Base-by-base conservation (phyloP, 371 early-diverging fungal genomes). In the Mucor piriformis region DNA sequence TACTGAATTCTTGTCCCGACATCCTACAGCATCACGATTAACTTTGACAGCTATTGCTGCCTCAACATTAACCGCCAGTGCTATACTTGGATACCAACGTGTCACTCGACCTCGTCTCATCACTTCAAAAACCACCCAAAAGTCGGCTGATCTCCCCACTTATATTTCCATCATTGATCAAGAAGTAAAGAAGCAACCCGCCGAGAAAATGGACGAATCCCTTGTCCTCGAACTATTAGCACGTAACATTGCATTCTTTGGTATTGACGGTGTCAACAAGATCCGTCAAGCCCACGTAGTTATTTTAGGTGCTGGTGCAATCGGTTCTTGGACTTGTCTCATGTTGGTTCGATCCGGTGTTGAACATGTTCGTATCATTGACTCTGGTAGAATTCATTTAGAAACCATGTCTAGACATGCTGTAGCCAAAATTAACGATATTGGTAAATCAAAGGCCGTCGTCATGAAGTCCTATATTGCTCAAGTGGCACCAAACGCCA, bases 301-400 rank as follows among this genome's bases (percentile, higher is more conserved):
- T 44, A 90, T 98, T 10, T 95, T 98, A 3, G 98, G 98, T 15
- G 86, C 90, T 4, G 98, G 98, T n/a, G 97, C 96, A 6, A 95
- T 98, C 6, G 98, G 93, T n/a, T 90, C 92, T 2, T 92, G 93
- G 88, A 88, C 93, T 3, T 93, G 96, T 0, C 76, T 92, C 46
- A 94, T 96, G 95, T 81, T 98, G 38, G 60, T 92, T 35, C 86
- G 97, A 34, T 89, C 95, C 1, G 98, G 98, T 20, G 90, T 96
- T 1, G 87, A 87, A 57, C 83, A 81, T 46, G 70, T 97, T 15
- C 87, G 96, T 8, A 63, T 97, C 35, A 89, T 97, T 37, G 98
- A 97, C 64, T 95, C 93, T 61, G 95, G 94, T 63, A 89, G 90
- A 56, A 90, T 97, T 3, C 90, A 93, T 0, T 75, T 95, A 24